Percentiles rank a stretch among this genome's conserved stretches.
These are phyloP conservation scores for Volvariella volvacea DNA, from an alignment of 1,284 basidiomycete genomes.

Conservation along the genomic window DNA sequence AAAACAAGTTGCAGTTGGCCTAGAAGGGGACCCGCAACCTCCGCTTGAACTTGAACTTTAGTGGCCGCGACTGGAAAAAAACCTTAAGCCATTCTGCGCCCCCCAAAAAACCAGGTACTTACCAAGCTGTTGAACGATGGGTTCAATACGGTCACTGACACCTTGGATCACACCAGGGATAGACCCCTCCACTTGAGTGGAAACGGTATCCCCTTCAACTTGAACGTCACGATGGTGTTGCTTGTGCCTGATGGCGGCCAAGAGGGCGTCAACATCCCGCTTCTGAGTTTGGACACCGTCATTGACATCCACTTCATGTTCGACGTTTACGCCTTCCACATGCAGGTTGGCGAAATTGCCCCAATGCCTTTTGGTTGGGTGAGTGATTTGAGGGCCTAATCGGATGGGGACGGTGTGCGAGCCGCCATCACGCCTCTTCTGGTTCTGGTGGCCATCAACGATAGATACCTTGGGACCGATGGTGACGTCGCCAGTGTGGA, in stretches of 20 bases:
- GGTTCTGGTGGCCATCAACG: neutral
- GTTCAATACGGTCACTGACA: neutral
- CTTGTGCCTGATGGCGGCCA: neutral
- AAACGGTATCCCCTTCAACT: neutral
- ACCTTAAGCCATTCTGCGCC: no score
- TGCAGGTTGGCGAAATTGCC: no score
- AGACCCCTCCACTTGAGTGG: neutral
- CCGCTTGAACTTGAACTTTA: constrained; percentile 3
- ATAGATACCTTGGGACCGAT: neutral
- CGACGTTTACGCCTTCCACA: no score
- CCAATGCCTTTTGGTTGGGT: neutral
- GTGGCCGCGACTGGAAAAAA: constrained; percentile 4
- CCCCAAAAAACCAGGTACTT: no score
- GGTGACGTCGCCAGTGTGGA: no score
- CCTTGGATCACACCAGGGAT: neutral
- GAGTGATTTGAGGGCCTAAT: neutral
- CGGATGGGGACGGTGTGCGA: neutral
- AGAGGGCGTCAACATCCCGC: no score
- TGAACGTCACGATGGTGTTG: constrained; percentile 1
- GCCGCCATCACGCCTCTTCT: neutral
- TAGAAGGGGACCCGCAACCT: constrained; percentile 6
- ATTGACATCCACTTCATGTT: no score
- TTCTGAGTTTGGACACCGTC: no score
- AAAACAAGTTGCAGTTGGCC: constrained; percentile 6
- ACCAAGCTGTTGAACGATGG: neutral